Base-by-base conservation (phyloP, 495 filamentous ascomycete genomes). In the Lichina pygmaea region DNA sequence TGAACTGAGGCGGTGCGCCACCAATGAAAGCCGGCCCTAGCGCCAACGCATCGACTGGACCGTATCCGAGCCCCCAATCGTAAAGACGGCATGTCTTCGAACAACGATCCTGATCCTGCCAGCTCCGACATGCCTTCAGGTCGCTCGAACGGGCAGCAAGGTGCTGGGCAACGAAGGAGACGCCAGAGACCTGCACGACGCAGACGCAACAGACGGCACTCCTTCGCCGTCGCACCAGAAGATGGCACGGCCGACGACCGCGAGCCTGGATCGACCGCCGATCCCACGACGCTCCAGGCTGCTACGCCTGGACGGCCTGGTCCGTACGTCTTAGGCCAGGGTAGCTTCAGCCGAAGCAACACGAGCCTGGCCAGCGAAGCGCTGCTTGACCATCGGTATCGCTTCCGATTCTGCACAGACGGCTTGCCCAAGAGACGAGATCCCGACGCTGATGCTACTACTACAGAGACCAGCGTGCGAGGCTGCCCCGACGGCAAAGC, bases 361-460 rank as follows among this genome's bases (percentile, higher is more conserved):
- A 82, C 80, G 6, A 91, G 83, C 54, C 60, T 92, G 45, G 83
- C 86, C 46, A 86, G 80, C 54, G 72, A 83, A 52, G 73, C 71
- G 5, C 63, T 91, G 42, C 59, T 91, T 40, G 83, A 91, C 54
- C 83, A 92, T 53, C 67, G 80, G 80, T 42, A 34, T 47, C 37
- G 33, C 31, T 36, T 13, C 34, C 33, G 24, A 24, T 1, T 24
- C 24, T 24, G 24, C 24, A 24, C 24, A 24, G 24, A 24, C 24
- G 24, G 24, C 24, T 24, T 16, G n/a, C n/a, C 33, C 43, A 30
- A 33, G 6, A 8, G 37, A 13, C 10, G 46, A 44, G 33, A 38
- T 13, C 3, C 3, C 5, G 44, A 24, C 6, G 24, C 13, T 41
- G 9, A 24, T 33, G 15, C 41, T 47, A 43, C 41, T 36, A 42